Evolutionary conservation across 208 protist species (phyloP), one percentile per base, ranked within the genome.

Genomic region (Phytomonas sp.): DNA sequence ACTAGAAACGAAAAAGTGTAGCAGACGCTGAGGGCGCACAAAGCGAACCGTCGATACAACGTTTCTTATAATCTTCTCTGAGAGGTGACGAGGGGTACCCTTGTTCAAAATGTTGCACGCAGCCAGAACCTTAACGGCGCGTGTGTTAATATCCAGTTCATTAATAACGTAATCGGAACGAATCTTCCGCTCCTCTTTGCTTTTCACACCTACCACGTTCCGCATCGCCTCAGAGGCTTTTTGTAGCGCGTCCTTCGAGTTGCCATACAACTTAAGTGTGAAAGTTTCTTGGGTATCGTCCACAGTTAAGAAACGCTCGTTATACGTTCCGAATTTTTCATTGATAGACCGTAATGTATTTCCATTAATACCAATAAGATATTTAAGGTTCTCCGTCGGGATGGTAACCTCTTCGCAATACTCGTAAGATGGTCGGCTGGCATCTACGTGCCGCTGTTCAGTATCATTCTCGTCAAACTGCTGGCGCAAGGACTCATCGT

Each of bases 1-100:
- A 8, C 76, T 86, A 63, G 79, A 80, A 61, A 87, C 74, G 67
- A 80, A 92, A 67, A 92, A 96, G 82, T 96, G 88, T 40, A 79
- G 79, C 72, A 94, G 76, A 36, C 88, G 78, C 68, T 91, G 91
- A 62, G 83, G 88, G 53, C 81, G 77, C 46, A 84, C 82, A 77
- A 96, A 96, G 68, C 85, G 84, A 67, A 96, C 93, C 61, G 75
- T 89, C 15, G 81, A 85, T 70, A 93, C 84, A 62, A 96, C 73
- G 64, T 77, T 85, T 67, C 77, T 84, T 66, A 96, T 72, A 43
- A 91, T 81, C 7, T 56, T 65, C 29, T 93, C 91, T 4, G 91
- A 91, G 17, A 96, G 70, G 63, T 93, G 59, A 60, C 78, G 76
- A n/a, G 71, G 37, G 23, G 84, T 94, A 59, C 71, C 82, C 72